phyloP scores from a whole-genome alignment of 192 early-diverging fungal species.

The Backusella tuberculispora region DNA sequence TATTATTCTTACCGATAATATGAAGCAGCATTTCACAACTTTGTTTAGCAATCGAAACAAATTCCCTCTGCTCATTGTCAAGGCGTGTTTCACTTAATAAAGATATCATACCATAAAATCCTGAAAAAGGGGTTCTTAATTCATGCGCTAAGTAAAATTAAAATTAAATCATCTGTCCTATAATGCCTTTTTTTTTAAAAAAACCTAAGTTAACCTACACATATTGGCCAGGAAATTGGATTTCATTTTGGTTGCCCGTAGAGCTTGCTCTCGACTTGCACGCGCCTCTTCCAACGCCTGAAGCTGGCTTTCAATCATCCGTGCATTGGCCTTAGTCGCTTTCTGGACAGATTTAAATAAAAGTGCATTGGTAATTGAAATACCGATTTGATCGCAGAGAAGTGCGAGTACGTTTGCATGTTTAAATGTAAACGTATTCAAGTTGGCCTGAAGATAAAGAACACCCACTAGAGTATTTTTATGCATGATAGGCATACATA shows the following conservation, averaged over 20 bases:
- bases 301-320: conserved; percentile 31
- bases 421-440: conserved; percentile 23
- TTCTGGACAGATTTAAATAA: conserved; percentile 47
- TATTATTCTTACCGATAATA: conserved; percentile 41
- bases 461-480: conserved; percentile 46
- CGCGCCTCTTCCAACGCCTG: conserved; percentile 30
- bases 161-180: neutral
- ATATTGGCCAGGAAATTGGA: conserved; percentile 56
- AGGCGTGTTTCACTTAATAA: conserved; percentile 47
- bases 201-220: conserved; percentile 31
- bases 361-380: conserved; percentile 52
- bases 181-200: neutral
- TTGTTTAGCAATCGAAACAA: conserved; percentile 54
- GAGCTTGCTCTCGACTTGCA: conserved; percentile 40
- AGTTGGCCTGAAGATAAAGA: conserved; percentile 45
- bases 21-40: conserved; percentile 55
- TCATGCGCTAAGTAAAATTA: conserved; percentile 29
- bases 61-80: conserved; percentile 51
- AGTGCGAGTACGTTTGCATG: conserved; percentile 47
- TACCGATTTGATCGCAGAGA: conserved; percentile 50
- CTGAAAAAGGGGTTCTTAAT: conserved; percentile 47
- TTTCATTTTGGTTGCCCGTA: conserved; percentile 48
- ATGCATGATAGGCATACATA: conserved; percentile 51
- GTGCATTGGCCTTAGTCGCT: conserved; percentile 24
- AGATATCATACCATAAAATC: conserved; percentile 52